Evolutionary conservation across 352 stramenopile species (phyloP).

Genomic region (Globisporangium orthogonon): DNA sequence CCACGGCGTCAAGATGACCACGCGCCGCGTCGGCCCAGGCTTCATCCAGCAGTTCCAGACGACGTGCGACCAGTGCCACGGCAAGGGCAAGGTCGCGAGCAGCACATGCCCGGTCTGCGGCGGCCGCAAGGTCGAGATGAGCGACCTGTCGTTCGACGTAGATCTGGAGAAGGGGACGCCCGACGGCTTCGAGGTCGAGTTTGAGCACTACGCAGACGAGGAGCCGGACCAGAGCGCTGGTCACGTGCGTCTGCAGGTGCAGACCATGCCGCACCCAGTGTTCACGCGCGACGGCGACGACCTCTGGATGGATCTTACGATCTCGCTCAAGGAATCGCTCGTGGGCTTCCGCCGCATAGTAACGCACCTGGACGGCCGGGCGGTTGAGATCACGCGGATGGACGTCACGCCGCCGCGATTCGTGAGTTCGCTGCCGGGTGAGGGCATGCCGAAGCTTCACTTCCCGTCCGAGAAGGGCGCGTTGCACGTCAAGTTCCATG

Average conservation of each 20-base stretch:
- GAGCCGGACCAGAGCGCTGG: slow-evolving; percentile 86
- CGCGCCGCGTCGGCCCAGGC: slow-evolving; percentile 54
- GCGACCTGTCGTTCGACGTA: slow-evolving; percentile 95
- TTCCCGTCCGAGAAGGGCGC: slow-evolving; percentile 78
- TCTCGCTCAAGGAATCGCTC: slow-evolving; percentile 93
- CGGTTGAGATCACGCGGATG: slow-evolving; percentile 84
- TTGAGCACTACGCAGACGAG: slow-evolving; percentile 90
- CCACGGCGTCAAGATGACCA: slow-evolving; percentile 89
- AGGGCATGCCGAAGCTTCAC: slow-evolving; percentile 95
- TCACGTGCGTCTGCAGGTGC: slow-evolving; percentile 90
- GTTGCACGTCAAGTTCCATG: slow-evolving; percentile 95
- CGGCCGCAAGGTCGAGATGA: slow-evolving; percentile 85
- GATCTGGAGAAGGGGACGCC: slow-evolving; percentile 93
- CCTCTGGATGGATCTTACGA: slow-evolving; percentile 93
- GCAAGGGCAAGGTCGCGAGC: slow-evolving; percentile 90
- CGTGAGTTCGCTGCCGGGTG: slow-evolving; percentile 81
- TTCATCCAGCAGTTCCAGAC: slow-evolving; percentile 90
- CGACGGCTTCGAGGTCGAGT: slow-evolving; percentile 90
- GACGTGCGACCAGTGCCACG: slow-evolving; percentile 86
- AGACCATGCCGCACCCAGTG: slow-evolving; percentile 74
- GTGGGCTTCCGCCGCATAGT: slow-evolving; percentile 91
- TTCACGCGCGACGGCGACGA: slow-evolving; percentile 94
- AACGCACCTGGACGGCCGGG: slow-evolving; percentile 91
- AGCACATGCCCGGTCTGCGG: slow-evolving; percentile 88
- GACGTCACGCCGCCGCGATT: slow-evolving; percentile 90